Evolutionary conservation across 805 yeast genomes (phyloP).

Genomic region (Spathaspora boniae): DNA sequence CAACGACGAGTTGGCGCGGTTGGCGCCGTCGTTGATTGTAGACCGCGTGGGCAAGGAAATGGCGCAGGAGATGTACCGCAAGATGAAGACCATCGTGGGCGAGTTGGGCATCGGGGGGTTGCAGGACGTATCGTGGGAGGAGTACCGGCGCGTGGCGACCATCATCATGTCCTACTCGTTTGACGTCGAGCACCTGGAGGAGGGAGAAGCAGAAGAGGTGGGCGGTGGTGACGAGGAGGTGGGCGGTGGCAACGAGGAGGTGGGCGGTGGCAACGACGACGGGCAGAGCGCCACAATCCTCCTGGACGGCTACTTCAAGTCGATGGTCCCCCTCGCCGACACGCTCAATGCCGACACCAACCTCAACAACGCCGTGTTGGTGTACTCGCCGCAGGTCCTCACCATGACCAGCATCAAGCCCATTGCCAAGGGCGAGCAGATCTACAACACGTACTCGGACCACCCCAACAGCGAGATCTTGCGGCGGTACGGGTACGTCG

Average conservation of each 20-base stretch:
- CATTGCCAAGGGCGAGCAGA: constrained; percentile 66
- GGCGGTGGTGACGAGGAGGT: constrained; percentile 21
- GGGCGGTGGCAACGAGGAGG: constrained; percentile 20
- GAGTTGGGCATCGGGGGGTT: constrained; percentile 29
- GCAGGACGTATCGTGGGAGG: constrained; percentile 39
- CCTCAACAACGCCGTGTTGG: constrained; percentile 69
- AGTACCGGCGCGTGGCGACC: constrained; percentile 72
- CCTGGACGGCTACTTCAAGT: constrained; percentile 47
- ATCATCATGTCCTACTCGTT: constrained; percentile 87
- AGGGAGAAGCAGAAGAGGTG: constrained; percentile 20
- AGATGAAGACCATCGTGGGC: constrained; percentile 30
- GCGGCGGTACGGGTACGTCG: constrained; percentile 90
- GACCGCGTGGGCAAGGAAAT: constrained; percentile 66
- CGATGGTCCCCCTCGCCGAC: constrained; percentile 94
- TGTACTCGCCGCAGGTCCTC: constrained; percentile 45
- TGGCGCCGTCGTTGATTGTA: constrained; percentile 70
- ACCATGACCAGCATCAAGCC: constrained; percentile 68
- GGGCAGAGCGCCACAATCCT: too few relatives aligned
- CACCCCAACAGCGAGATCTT: constrained; percentile 88
- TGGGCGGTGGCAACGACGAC: constrained; percentile 20
- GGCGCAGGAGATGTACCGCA: constrained; percentile 59
- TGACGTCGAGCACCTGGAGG: constrained; percentile 58
- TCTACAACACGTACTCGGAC: constrained; percentile 87
- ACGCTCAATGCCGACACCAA: constrained; percentile 82
- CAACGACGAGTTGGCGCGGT: constrained; percentile 49